Evolutionary conservation across 2,329 filamentous ascomycete species (phyloP).

Genomic region (Epichloe glyceriae): DNA sequence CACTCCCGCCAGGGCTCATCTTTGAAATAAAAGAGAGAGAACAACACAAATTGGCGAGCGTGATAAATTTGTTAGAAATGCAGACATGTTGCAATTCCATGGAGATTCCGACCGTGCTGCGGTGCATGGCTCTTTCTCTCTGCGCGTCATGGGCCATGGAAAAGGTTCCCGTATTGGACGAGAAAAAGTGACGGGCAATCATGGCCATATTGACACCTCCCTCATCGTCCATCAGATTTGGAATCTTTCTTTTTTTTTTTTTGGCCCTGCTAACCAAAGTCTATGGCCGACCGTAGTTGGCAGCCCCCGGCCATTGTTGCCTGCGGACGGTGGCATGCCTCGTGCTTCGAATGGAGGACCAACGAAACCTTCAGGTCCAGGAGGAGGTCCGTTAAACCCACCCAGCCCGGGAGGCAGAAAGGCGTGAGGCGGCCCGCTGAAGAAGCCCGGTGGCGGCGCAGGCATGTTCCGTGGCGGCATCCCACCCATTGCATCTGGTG

Average conservation of each 20-base stretch:
- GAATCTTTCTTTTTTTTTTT: background rate
- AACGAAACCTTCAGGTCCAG: constrained; percentile 32
- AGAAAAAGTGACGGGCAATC: too few relatives aligned
- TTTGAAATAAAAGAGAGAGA: too few relatives aligned
- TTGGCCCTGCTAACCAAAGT: background rate
- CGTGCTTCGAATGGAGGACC: constrained; percentile 40
- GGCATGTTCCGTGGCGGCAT: constrained; percentile 41
- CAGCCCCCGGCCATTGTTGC: constrained; percentile 25
- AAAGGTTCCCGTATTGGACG: too few relatives aligned
- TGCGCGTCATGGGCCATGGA: too few relatives aligned
- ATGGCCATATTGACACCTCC: too few relatives aligned
- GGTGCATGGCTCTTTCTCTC: too few relatives aligned
- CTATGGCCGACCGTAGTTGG: constrained; percentile 21
- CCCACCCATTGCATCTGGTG: constrained; percentile 35
- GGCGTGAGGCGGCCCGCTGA: constrained; percentile 34
- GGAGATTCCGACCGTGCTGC: too few relatives aligned
- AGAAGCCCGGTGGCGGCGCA: constrained; percentile 46
- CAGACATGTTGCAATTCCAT: too few relatives aligned
- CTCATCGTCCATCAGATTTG: background rate
- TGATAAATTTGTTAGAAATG: too few relatives aligned
- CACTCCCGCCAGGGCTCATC: too few relatives aligned
- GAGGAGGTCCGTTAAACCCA: constrained; percentile 40
- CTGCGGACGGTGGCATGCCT: constrained; percentile 37
- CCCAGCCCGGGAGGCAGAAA: constrained; percentile 43
- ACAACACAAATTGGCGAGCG: too few relatives aligned